Evolutionary conservation across 2,329 filamentous ascomycete species (phyloP).

Genomic region (Chrysosporium keratinophilum): DNA sequence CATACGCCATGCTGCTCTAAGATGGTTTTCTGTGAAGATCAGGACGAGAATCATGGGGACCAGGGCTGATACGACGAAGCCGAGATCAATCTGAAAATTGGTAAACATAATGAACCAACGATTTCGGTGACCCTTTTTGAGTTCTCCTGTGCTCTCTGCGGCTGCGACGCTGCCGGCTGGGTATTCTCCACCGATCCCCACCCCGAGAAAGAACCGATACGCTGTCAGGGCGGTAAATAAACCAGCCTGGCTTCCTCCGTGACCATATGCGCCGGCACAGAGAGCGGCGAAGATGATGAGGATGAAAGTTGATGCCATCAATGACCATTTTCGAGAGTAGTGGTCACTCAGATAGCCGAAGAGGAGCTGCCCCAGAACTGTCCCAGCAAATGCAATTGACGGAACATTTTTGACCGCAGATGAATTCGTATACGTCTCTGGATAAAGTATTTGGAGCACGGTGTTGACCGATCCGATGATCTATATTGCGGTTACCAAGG

Average conservation of each 20-base stretch:
- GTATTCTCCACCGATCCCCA: slow-evolving; percentile 60
- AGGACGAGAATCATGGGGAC: slow-evolving; percentile 58
- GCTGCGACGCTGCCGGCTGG: slow-evolving; percentile 63
- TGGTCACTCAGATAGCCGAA: slow-evolving; percentile 51
- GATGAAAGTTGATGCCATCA: slow-evolving; percentile 71
- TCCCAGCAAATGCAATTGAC: slow-evolving; percentile 55
- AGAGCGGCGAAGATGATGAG: slow-evolving; percentile 77
- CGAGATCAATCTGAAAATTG: slow-evolving; percentile 75
- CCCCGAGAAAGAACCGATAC: slow-evolving; percentile 71
- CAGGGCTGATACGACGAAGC: slow-evolving; percentile 71
- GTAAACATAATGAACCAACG: slow-evolving; percentile 87
- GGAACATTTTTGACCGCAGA: slow-evolving; percentile 62
- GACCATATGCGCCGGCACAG: slow-evolving; percentile 65
- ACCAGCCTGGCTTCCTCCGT: slow-evolving; percentile 55
- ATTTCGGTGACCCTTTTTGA: slow-evolving; percentile 72
- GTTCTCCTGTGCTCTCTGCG: slow-evolving; percentile 72
- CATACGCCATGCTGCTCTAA: slow-evolving; percentile 69
- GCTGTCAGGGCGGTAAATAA: slow-evolving; percentile 70
- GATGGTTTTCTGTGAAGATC: slow-evolving; percentile 51
- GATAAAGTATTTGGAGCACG: slow-evolving; percentile 59
- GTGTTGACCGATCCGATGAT: slow-evolving; percentile 84
- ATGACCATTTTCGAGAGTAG: slow-evolving; percentile 72
- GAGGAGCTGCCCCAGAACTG: slow-evolving; percentile 24
- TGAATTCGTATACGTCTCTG: slow-evolving; percentile 56
- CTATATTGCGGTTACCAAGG: slow-evolving; percentile 25